These are phyloP conservation scores for Trifolium subterraneum DNA, from an alignment of 306 rosid species.

Conservation along the genomic window DNA sequence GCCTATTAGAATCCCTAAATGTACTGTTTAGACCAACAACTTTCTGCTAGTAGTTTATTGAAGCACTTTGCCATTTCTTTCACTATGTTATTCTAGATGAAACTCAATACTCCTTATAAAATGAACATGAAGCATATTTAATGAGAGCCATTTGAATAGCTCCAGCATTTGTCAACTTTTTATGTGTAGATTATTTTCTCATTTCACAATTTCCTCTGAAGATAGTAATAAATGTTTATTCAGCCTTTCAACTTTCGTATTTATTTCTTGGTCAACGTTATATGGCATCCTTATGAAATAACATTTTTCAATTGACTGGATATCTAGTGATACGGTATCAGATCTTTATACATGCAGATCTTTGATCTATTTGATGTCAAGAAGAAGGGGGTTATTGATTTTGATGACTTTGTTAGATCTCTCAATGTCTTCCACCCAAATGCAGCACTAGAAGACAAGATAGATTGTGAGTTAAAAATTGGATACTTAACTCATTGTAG, in stretches of 20 bases:
- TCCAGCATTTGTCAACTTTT: conserved; percentile 2
- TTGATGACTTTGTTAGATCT: conserved; percentile 90
- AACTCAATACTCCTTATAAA: background rate
- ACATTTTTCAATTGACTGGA: conserved; percentile 20
- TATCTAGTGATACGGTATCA: conserved; percentile 48
- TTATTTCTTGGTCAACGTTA: conserved; percentile 9
- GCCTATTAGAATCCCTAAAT: background rate
- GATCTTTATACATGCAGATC: conserved; percentile 60
- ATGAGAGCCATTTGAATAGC: conserved; percentile 20
- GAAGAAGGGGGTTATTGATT: conserved; percentile 84
- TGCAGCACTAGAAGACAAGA: conserved; percentile 80
- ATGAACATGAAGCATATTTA: background rate
- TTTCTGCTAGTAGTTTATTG: conserved; percentile 20
- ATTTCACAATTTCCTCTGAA: conserved; percentile 3
- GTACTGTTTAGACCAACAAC: conserved; percentile 21
- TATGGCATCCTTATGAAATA: background rate
- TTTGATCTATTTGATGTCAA: conserved; percentile 92
- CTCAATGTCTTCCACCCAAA: conserved; percentile 96
- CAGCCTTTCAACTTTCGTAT: conserved; percentile 14
- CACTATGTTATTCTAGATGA: background rate
- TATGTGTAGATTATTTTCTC: background rate
- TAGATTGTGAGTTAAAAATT: conserved; percentile 70
- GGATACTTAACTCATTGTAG: conserved; percentile 25
- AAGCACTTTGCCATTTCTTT: conserved; percentile 26
- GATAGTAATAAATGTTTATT: conserved; percentile 16